phyloP scores from a whole-genome alignment of 1,284 basidiomycete species.

The Mycena citricolor region DNA sequence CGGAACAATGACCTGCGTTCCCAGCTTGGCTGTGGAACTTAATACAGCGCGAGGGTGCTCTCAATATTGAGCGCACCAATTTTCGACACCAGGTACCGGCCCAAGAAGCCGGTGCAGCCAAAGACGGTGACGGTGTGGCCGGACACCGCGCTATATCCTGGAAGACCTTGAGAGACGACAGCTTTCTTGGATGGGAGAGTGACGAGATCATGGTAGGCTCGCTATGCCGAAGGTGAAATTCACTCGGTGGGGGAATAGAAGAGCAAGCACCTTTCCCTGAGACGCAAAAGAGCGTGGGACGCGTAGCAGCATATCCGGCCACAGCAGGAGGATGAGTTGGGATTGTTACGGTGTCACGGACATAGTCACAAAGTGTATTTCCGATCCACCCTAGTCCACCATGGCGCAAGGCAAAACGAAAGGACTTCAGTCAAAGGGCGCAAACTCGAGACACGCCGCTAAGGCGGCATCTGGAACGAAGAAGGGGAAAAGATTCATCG shows the following conservation, averaged over 20 bases:
- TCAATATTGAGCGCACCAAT: conserved; percentile 57
- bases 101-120: conserved; percentile 94
- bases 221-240: conserved; percentile 42
- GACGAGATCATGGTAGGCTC: conserved; percentile 68
- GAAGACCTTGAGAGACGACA: conserved; percentile 71
- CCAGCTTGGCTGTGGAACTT: conserved; percentile 69
- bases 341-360: conserved; percentile 7
- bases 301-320: conserved; percentile 38
- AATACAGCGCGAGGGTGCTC: conserved; percentile 9
- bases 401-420: conserved; percentile 69
- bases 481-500: conserved; percentile 68
- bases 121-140: conserved; percentile 96
- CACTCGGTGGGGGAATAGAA: neutral
- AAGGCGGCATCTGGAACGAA: conserved; percentile 67
- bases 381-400: too few relatives aligned
- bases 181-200: conserved; percentile 61
- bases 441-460: conserved; percentile 54
- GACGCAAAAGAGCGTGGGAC: conserved; percentile 47
- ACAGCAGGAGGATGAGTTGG: neutral
- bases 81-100: conserved; percentile 92
- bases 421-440: conserved; percentile 54
- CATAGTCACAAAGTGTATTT: conserved; percentile 7
- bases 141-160: conserved; percentile 84
- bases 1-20: conserved; percentile 93
- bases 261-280: conserved; percentile 42